Conservation (phyloP, 495 filamentous ascomycete species). For the Neurospora sp. region DNA sequence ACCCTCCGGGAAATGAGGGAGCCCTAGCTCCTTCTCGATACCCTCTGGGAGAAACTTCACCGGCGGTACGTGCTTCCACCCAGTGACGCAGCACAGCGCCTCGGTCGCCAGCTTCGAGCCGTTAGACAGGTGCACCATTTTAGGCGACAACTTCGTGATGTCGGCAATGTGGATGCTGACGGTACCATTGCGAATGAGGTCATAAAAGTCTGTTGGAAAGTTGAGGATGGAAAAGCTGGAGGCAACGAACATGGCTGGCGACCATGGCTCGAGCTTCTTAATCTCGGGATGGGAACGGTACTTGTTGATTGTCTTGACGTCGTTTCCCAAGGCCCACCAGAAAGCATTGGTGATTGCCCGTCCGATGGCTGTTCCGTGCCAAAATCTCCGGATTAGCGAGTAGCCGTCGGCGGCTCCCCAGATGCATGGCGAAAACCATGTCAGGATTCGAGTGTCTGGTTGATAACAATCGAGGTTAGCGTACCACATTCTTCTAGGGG, state of each 20-base stretch:
- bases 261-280: constrained; percentile 55
- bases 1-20: constrained; percentile 25
- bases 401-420: constrained; percentile 36
- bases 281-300: constrained; percentile 54
- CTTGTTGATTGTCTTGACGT: constrained; percentile 48
- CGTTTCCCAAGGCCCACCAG: constrained; percentile 51
- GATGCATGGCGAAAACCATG: constrained; percentile 37
- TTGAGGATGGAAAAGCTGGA: constrained; percentile 58
- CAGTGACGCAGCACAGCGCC: constrained; percentile 57
- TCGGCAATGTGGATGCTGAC: constrained; percentile 55
- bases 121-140: constrained; percentile 45
- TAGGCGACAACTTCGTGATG: constrained; percentile 38
- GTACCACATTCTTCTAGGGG: not conserved
- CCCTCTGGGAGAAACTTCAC: constrained; percentile 54
- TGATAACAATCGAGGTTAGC: not conserved
- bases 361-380: constrained; percentile 59
- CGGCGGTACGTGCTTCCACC: constrained; percentile 54
- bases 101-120: constrained; percentile 48
- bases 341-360: constrained; percentile 58
- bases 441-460: constrained; percentile 29
- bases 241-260: constrained; percentile 52
- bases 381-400: constrained; percentile 32
- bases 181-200: constrained; percentile 46
- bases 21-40: constrained; percentile 34
- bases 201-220: constrained; percentile 56